Evolutionary conservation across 1,139 yeast genomes (phyloP), one percentile per base, ranked within the genome.

Genomic region (Diutina scorzettiae): DNA sequence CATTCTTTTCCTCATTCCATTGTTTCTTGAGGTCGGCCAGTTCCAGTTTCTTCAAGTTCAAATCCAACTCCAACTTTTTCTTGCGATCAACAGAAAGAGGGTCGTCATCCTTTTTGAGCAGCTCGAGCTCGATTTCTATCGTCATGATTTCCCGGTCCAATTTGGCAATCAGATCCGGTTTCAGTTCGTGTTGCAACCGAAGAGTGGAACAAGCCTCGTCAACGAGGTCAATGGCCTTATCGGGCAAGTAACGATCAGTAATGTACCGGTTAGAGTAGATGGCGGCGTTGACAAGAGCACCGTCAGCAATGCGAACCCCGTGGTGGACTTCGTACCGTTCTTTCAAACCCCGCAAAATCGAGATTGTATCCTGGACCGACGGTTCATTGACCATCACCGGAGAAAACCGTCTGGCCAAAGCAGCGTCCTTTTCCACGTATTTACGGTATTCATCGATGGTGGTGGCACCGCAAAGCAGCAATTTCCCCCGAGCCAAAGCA

Each of bases 191-290:
- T 60, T 91, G 98, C 47, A 91, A 67, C 49, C 98, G 69, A 48
- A 91, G 68, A 0, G 95, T 94, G 1, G 96, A 91, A 62, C 97
- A 87, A 0, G 98, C 97, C 57, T 91, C 98, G 61, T 91, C 98
- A 2, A 91, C 93, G 51, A 91, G 71, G 60, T 91, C 97, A 51
- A 91, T 87, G 9, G 96, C 96, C 63, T 91, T 91, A 58, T 91
- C 98, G 0, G 98, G 98, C 40, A 91, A 66, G 53, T 78, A 86
- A 44, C 97, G 64, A 58, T 91, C 97, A 6, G 95, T 84, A 44
- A 91, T 85, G 58, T 91, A 91, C 49, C 98, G 71, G 54, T 86
- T 85, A 27, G 95, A 81, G 54, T 89, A 78, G 4, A 84, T 78
- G 0, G 96, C 96, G 9, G 97, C 96, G 0, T 96, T 83, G 1